Evolutionary conservation across 768 basidiomycete genomes (phyloP), one percentile per base, ranked within the genome.

Genomic region (Pleurotus djamor): DNA sequence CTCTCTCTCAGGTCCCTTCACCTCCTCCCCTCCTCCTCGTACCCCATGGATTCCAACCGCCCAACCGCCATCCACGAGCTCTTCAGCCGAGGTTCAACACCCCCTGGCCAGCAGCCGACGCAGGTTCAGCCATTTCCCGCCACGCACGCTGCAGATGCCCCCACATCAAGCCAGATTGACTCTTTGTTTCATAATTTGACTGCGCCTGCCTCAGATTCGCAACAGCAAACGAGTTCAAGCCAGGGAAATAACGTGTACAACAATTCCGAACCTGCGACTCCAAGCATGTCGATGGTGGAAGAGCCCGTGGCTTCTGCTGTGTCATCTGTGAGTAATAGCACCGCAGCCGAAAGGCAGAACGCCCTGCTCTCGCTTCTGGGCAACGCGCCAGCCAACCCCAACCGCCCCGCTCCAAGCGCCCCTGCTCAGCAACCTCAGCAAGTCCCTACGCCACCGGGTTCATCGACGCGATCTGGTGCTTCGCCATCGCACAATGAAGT

Each of bases 361-460:
- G 88, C 91, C 0, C 76, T 94, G 51, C 77, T 93, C 47, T 87
- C 87, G 60, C 77, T 92, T 34, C 79, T 92, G 16, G 80, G 87
- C 60, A 75, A 83, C 33, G 74, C 82, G 1, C 69, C 77, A 5
- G 67, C 82, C 10, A 65, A 72, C 41, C 13, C 21, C 21, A 28
- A 52, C 59, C 13, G 59, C 28, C 64, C 64, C 57, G 67, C 41
- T 51, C 52, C 61, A 58, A 65, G 61, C 57, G 72, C 67, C 32
- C 67, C 70, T n/a, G 62, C 64, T 37, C 67, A 70, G 32, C 73
- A 61, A 59, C 69, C 82, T 9, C 87, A 85, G 65, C 88, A 89
- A 67, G 76, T 88, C 44, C 88, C 88, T 10, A 87, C 88, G 0
- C 89, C 89, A 9, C 90, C 89, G 28, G 80, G 82, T 1, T 83